Conservation (phyloP, 139 green algal genomes). For the Micractinium sp. region DNA sequence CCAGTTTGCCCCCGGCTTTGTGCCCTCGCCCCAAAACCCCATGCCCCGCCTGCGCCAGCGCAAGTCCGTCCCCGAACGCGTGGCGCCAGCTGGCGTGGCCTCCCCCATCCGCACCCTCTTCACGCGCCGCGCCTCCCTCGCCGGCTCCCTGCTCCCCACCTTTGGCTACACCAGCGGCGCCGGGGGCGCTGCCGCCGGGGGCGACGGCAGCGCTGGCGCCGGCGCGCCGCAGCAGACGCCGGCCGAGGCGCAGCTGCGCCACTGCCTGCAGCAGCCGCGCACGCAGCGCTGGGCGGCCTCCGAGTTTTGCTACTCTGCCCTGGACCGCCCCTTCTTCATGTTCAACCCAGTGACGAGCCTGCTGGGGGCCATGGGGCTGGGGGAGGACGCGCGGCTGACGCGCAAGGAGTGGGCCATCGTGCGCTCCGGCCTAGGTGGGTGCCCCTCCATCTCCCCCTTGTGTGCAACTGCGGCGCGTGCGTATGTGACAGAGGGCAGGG, state of each 20-base stretch:
- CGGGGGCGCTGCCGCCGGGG: background rate
- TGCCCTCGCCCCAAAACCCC: conserved; percentile 27
- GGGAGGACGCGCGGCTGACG: conserved; percentile 39
- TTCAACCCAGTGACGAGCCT: conserved; percentile 61
- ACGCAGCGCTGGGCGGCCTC: conserved; percentile 30
- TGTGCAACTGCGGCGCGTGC: no score
- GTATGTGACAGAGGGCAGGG: background rate
- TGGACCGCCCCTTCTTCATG: conserved; percentile 81
- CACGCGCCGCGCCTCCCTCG: conserved; percentile 16
- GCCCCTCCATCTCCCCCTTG: no score
- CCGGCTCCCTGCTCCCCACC: conserved; percentile 4
- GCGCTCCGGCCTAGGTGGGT: conserved; percentile 47
- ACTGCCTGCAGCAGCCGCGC: conserved; percentile 53
- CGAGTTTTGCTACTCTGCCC: conserved; percentile 77
- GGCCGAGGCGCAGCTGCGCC: conserved; percentile 63
- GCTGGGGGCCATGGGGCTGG: conserved; percentile 47
- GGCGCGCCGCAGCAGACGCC: background rate
- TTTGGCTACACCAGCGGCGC: background rate
- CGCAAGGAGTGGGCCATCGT: conserved; percentile 68
- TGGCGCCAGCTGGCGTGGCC: conserved; percentile 37
- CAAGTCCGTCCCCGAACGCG: conserved; percentile 58
- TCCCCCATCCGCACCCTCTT: conserved; percentile 58
- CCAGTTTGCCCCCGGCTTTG: conserved; percentile 13
- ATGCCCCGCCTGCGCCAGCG: conserved; percentile 47
- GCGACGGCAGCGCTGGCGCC: background rate